phyloP scores from a whole-genome alignment of 331 rosid genomes.

The Pyracantha coccinea region DNA sequence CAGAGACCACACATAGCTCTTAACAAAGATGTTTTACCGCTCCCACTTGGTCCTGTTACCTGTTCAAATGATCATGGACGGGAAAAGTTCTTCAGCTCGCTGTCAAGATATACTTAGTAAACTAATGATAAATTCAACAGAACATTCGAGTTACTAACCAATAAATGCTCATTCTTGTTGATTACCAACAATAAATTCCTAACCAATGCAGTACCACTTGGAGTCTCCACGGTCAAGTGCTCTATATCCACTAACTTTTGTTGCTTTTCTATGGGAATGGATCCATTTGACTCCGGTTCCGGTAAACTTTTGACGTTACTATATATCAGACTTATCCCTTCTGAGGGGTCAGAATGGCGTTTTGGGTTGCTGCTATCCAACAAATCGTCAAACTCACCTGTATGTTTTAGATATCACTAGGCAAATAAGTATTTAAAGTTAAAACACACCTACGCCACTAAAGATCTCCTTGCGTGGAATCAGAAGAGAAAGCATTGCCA shows the following conservation, averaged over 20 bases:
- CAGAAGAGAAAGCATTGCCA: background rate
- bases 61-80: slow-evolving; percentile 25
- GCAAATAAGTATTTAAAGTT: background rate
- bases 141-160: slow-evolving; percentile 43
- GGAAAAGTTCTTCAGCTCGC: slow-evolving; percentile 9
- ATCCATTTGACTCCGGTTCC: slow-evolving; percentile 62
- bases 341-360: slow-evolving; percentile 33
- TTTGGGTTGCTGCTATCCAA: slow-evolving; percentile 55
- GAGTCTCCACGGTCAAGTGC: slow-evolving; percentile 67
- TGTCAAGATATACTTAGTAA: background rate
- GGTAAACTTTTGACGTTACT: slow-evolving; percentile 32
- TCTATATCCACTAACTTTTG: slow-evolving; percentile 54
- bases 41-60: slow-evolving; percentile 92
- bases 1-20: slow-evolving; percentile 95
- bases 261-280: slow-evolving; percentile 30
- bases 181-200: slow-evolving; percentile 53
- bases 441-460: background rate
- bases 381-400: slow-evolving; percentile 90
- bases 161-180: slow-evolving; percentile 63
- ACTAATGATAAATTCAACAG: background rate
- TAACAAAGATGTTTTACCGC: slow-evolving; percentile 89
- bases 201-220: slow-evolving; percentile 51
- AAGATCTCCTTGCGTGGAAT: background rate
- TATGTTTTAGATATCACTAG: slow-evolving; percentile 16
- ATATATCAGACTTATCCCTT: slow-evolving; percentile 52